Percentiles rank a stretch among this genome's conserved stretches.
Conservation (phyloP, 2,329 filamentous ascomycete species). For the Fusarium pilosicola region DNA sequence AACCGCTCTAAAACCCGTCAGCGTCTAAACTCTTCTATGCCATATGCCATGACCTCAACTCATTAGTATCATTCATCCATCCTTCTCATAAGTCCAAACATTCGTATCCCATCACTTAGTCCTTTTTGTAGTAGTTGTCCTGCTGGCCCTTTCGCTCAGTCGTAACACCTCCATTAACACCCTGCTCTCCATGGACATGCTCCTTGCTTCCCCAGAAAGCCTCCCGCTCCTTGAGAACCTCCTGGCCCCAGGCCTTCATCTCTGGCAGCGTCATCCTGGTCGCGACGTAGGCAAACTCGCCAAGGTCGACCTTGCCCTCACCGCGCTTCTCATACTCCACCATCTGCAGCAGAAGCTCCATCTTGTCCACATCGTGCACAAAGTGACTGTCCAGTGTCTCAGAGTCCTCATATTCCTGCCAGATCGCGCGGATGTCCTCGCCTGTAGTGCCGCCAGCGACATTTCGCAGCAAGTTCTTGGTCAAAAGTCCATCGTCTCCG, state of each 20-base stretch:
- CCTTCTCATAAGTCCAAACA: not conserved
- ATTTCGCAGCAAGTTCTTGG: slow-evolving; percentile 74
- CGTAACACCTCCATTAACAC: slow-evolving; percentile 51
- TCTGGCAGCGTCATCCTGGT: slow-evolving; percentile 78
- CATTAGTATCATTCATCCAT: slow-evolving; percentile 30
- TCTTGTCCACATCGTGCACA: slow-evolving; percentile 97
- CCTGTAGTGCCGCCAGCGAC: slow-evolving; percentile 78
- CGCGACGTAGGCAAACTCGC: slow-evolving; percentile 87
- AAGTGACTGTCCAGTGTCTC: slow-evolving; percentile 85
- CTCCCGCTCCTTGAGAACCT: slow-evolving; percentile 80
- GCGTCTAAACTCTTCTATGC: not conserved
- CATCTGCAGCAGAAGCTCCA: slow-evolving; percentile 95
- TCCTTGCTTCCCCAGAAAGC: slow-evolving; percentile 71
- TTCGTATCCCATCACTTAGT: slow-evolving; percentile 9
- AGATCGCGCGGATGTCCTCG: slow-evolving; percentile 78
- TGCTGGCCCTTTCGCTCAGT: slow-evolving; percentile 53
- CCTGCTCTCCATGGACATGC: slow-evolving; percentile 59
- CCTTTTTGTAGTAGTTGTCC: slow-evolving; percentile 60
- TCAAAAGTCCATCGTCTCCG: slow-evolving; percentile 93
- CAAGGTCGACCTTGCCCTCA: slow-evolving; percentile 75
- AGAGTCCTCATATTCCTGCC: slow-evolving; percentile 95
- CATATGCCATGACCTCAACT: slow-evolving; percentile 13
- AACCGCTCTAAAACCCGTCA: slow-evolving; percentile 5
- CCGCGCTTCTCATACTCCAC: slow-evolving; percentile 88
- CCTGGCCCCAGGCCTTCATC: slow-evolving; percentile 80